Percentiles rank a stretch among this genome's conserved stretches.
Conservation (phyloP, 768 basidiomycete genomes). For the Suillus americanus region DNA sequence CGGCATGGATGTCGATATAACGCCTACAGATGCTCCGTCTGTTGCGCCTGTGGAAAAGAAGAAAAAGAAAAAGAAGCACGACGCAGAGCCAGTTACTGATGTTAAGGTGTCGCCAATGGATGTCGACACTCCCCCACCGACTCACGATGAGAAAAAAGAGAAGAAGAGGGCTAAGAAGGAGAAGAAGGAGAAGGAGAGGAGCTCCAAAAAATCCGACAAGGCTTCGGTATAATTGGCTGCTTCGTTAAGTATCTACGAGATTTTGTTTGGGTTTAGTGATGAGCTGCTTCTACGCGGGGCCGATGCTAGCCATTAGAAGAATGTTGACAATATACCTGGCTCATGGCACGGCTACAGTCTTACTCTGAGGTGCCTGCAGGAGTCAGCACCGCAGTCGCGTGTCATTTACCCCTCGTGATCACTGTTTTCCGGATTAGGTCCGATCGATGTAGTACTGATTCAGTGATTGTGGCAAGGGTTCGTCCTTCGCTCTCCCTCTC, state of each 20-base stretch:
- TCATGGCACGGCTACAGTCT: background rate
- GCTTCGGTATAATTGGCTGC: constrained; percentile 4
- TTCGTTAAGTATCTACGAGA: background rate
- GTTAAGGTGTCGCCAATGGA: constrained; percentile 15
- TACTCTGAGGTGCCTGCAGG: background rate
- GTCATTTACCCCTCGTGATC: constrained; percentile 1
- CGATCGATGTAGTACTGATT: constrained; percentile 26
- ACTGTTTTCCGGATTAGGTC: constrained; percentile 29
- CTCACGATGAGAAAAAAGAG: constrained; percentile 14
- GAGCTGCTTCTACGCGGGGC: background rate
- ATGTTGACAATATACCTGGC: constrained; percentile 3
- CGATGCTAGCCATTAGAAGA: background rate
- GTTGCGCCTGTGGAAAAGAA: constrained; percentile 19
- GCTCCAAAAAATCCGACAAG: constrained; percentile 22
- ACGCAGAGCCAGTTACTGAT: constrained; percentile 11
- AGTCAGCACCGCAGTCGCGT: background rate
- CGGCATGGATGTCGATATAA: constrained; percentile 17
- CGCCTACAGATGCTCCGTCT: constrained; percentile 13
- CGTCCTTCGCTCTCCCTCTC: constrained; percentile 21
- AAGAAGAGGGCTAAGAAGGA: constrained; percentile 28
- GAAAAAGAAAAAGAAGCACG: constrained; percentile 15
- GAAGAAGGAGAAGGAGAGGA: constrained; percentile 33
- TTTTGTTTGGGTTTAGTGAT: background rate
- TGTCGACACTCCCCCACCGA: constrained; percentile 17
- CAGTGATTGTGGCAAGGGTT: constrained; percentile 26